Base-by-base conservation (phyloP, 176 grass and related monocot species). In the Puya raimondii region DNA sequence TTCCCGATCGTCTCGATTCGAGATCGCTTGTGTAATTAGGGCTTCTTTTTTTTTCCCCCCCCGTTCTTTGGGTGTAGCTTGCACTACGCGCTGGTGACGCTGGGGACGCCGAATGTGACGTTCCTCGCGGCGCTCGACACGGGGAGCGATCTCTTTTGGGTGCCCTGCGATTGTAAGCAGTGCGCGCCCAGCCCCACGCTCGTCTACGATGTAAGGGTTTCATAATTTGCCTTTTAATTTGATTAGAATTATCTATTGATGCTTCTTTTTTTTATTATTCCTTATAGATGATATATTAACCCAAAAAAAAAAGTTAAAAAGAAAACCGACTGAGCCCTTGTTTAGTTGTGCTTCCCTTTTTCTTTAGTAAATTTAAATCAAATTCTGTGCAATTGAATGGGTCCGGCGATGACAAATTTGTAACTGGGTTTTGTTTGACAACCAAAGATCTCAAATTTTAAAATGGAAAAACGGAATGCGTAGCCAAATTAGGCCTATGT, bases 81-180 rank as follows among this genome's bases (percentile, higher is more conserved):
- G 83, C 78, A 97, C 77, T 97, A 97, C 78, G 89, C 93, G 70
- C 5, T 66, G 25, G 86, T 97, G 48, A 33, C 71, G 0, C 12
- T 97, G 71, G 93, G 93, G 48, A 97, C 93, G 23, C 93, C 93
- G n/a, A 92, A 81, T 70, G 9, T 69, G 72, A 90, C 86, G 57
- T 97, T 97, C 79, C 50, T 97, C 42, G 89, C 90, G 73, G 93
- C 93, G 50, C 65, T 97, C 11, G 93, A 97, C 72, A 97, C 93
- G 2, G 93, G 93, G 64, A 97, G 93, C 71, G 63, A 92, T 83
- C 79, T 97, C 69, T 88, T 97, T 67, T 97, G 93, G 93, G 80
- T 97, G 50, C 93, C 93, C 53, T 97, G 93, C 53, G 76, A 97
- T 71, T 97, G 93, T 84, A 76, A 66, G 77, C 74, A 81, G n/a